Evolutionary conservation across 306 rosid species (phyloP).

Genomic region (Prunus mongolica): DNA sequence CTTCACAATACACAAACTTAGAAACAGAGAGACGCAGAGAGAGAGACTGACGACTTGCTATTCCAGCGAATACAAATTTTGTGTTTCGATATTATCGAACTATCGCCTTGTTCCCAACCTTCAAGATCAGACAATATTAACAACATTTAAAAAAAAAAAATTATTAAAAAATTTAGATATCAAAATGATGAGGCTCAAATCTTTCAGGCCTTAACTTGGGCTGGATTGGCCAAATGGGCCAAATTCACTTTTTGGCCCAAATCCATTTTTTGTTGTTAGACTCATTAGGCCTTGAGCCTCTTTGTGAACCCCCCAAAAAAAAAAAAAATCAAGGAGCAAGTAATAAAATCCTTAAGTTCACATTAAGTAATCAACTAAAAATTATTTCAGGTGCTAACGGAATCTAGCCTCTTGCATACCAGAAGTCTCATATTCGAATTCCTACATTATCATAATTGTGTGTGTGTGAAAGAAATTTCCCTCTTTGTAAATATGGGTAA

Average conservation of each 20-base stretch:
- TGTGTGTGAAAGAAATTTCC: too few relatives aligned
- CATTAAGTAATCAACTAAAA: too few relatives aligned
- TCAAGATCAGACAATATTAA: not conserved
- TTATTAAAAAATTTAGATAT: not conserved
- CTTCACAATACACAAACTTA: not conserved
- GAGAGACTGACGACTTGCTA: not conserved
- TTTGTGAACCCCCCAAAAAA: too few relatives aligned
- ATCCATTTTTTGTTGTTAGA: not conserved
- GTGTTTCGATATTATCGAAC: not conserved
- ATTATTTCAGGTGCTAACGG: too few relatives aligned
- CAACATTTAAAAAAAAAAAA: not conserved
- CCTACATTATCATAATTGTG: too few relatives aligned
- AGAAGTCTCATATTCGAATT: too few relatives aligned
- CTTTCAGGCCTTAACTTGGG: not conserved
- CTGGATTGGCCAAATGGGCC: not conserved
- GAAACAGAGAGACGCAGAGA: not conserved
- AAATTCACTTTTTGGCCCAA: not conserved
- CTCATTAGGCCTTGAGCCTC: too few relatives aligned
- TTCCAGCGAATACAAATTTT: not conserved
- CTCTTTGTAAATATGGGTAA: accelerated
- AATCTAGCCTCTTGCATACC: too few relatives aligned
- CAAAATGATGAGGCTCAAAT: not conserved
- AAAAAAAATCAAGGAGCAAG: too few relatives aligned
- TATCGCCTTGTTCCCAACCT: not conserved
- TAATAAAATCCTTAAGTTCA: too few relatives aligned